Percentiles rank a stretch among this genome's conserved stretches.
Evolutionary conservation across 139 green algal species (phyloP).

Genomic region (Coccomyxa sp.): DNA sequence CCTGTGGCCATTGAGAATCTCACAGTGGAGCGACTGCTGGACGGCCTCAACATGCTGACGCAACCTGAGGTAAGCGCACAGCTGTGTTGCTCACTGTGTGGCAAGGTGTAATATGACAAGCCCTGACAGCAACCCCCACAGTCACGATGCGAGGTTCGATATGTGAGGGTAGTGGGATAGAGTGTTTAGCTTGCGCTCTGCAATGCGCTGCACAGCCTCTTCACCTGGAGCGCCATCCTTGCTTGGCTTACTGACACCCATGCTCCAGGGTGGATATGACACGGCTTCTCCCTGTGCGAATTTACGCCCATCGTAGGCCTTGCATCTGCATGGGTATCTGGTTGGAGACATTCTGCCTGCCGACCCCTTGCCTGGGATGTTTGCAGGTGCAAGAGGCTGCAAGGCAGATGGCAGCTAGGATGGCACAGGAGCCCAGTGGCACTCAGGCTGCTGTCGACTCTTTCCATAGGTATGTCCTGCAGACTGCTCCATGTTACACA

Average conservation of each 20-base stretch:
- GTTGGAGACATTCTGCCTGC: background rate
- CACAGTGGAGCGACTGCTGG: conserved; percentile 25
- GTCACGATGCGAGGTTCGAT: background rate
- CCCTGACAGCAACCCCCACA: no score
- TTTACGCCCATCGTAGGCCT: background rate
- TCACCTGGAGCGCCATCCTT: background rate
- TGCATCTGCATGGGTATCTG: background rate
- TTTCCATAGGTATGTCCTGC: background rate
- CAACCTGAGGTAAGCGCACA: background rate
- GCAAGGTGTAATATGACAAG: background rate
- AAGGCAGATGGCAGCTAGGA: background rate
- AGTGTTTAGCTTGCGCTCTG: background rate
- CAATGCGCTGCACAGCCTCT: background rate
- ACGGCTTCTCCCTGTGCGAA: background rate
- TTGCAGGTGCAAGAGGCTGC: background rate
- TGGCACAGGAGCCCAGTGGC: background rate
- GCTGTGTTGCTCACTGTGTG: background rate
- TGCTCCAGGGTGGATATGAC: background rate
- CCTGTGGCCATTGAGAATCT: conserved; percentile 56
- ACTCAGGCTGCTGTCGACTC: background rate
- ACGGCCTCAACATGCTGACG: conserved; percentile 29
- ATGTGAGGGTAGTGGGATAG: background rate
- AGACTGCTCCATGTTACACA: background rate
- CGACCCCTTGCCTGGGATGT: background rate
- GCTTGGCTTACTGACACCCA: background rate